Conservation (phyloP, 2,329 filamentous ascomycete species). For the Hypocreales sp. region DNA sequence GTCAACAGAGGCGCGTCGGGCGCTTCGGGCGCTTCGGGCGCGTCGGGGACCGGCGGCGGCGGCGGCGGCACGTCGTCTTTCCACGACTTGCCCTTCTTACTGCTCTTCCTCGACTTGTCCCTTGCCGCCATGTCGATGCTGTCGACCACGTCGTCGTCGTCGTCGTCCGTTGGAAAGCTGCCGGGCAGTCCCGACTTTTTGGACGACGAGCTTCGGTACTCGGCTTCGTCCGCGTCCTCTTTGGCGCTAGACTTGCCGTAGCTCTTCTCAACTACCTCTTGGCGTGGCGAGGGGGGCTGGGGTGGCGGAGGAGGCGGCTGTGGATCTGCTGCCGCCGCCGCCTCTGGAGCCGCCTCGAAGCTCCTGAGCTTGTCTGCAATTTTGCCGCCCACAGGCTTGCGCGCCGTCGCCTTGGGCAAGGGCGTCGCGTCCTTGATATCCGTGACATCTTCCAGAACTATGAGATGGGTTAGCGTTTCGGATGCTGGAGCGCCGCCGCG, state of each 20-base stretch:
- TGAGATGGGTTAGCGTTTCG: conserved; percentile 36
- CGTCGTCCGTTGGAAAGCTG: conserved; percentile 39
- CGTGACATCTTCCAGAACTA: conserved; percentile 27
- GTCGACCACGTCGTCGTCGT: conserved; percentile 32
- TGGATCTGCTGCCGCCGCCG: conserved; percentile 20
- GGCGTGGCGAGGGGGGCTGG: conserved; percentile 20
- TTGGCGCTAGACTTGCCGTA: conserved; percentile 26
- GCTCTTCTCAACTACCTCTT: too few species aligned
- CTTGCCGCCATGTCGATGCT: conserved; percentile 34
- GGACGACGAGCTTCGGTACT: conserved; percentile 14
- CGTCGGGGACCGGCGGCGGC: conserved; percentile 29
- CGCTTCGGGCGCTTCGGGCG: too few species aligned
- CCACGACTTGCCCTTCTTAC: conserved; percentile 14
- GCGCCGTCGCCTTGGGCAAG: conserved; percentile 21
- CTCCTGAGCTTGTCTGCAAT: conserved; percentile 41
- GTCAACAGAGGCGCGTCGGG: too few species aligned
- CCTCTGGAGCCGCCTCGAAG: conserved; percentile 29
- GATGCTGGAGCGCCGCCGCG: conserved; percentile 4
- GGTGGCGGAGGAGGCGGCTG: conserved; percentile 19
- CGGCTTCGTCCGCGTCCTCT: conserved; percentile 17
- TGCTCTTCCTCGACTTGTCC: conserved; percentile 17
- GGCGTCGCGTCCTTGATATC: conserved; percentile 23
- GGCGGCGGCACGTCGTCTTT: conserved; percentile 9
- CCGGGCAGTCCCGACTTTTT: conserved; percentile 25
- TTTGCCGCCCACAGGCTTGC: conserved; percentile 33